Evolutionary conservation across 495 filamentous ascomycete genomes (phyloP).

Genomic region (Xylaria flabelliformis): DNA sequence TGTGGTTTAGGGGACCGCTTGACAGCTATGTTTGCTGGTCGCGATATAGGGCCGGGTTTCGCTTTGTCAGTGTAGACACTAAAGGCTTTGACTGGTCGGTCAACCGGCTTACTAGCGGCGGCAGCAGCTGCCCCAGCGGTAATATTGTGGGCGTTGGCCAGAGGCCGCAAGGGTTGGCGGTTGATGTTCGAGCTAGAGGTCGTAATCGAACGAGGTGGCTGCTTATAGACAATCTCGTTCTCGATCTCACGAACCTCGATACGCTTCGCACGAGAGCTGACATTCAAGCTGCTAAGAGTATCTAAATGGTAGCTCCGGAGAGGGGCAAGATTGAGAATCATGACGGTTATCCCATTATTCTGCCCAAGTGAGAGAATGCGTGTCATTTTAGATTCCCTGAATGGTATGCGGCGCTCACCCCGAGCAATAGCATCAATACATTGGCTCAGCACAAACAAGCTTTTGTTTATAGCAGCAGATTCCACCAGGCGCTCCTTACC

Average conservation of each 20-base stretch:
- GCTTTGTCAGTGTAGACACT: conserved; percentile 78
- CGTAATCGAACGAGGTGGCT: conserved; percentile 63
- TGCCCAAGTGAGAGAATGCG: conserved; percentile 90
- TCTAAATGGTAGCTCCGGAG: conserved; percentile 89
- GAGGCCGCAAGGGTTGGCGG: conserved; percentile 78
- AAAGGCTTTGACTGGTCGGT: conserved; percentile 84
- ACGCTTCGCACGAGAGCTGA: conserved; percentile 94
- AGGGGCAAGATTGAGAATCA: conserved; percentile 94
- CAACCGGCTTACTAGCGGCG: conserved; percentile 57
- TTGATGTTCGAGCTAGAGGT: conserved; percentile 53
- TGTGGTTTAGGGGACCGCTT: conserved; percentile 45
- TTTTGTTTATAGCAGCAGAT: conserved; percentile 99
- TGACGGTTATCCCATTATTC: conserved; percentile 93
- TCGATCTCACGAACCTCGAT: conserved; percentile 95
- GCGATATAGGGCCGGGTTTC: conserved; percentile 48
- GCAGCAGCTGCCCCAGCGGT: conserved; percentile 50
- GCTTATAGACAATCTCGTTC: conserved; percentile 86
- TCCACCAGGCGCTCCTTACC: conserved; percentile 91
- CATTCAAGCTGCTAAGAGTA: conserved; percentile 90
- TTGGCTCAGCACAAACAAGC: conserved; percentile 90
- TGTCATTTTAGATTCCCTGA: conserved; percentile 97
- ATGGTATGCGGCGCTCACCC: conserved; percentile 79
- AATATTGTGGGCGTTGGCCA: conserved; percentile 70
- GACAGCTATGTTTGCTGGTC: conserved; percentile 44
- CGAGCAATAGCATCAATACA: conserved; percentile 91